A percentile compares a stretch with the other conserved stretches of the same genome.
Conservation (phyloP, 371 early-diverging fungal species). For the Mortierella sp. region DNA sequence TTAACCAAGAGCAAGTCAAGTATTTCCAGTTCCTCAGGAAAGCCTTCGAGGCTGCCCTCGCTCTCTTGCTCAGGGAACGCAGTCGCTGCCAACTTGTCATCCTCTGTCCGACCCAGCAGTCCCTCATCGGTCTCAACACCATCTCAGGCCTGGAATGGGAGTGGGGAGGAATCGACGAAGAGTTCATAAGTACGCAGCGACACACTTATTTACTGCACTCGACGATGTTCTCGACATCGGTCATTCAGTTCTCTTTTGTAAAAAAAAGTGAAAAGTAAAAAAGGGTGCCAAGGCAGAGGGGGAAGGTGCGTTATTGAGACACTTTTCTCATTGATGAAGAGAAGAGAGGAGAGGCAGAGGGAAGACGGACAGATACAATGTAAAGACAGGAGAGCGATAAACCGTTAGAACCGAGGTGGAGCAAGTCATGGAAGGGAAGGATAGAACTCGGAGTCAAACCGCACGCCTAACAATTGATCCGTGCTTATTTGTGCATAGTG, state of each 20-base stretch:
- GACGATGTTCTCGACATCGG: not conserved
- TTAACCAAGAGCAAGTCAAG: slow-evolving; percentile 40
- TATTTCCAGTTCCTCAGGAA: slow-evolving; percentile 35
- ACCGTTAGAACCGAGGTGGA: too few relatives aligned
- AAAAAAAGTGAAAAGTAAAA: too few relatives aligned
- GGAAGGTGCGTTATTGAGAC: too few relatives aligned
- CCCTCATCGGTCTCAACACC: slow-evolving; percentile 37
- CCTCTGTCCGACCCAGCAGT: slow-evolving; percentile 46
- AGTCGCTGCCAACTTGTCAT: slow-evolving; percentile 39
- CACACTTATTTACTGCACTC: not conserved
- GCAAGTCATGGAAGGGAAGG: too few relatives aligned
- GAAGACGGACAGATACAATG: too few relatives aligned
- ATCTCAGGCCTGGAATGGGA: slow-evolving; percentile 48
- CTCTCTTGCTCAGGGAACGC: slow-evolving; percentile 35
- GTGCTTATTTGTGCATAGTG: slow-evolving; percentile 13
- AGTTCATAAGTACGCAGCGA: slow-evolving; percentile 37
- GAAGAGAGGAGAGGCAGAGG: too few relatives aligned
- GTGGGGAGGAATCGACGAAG: slow-evolving; percentile 58
- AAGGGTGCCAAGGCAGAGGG: too few relatives aligned
- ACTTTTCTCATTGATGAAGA: too few relatives aligned
- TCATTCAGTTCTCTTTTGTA: not conserved
- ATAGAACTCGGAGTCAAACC: too few relatives aligned
- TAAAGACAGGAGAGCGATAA: too few relatives aligned
- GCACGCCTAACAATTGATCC: too few relatives aligned
- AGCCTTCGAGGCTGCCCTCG: slow-evolving; percentile 30